Percentiles rank a stretch among this genome's conserved stretches.
phyloP scores from a whole-genome alignment of 192 early-diverging fungal species.

The Helicostylum pulchrum region DNA sequence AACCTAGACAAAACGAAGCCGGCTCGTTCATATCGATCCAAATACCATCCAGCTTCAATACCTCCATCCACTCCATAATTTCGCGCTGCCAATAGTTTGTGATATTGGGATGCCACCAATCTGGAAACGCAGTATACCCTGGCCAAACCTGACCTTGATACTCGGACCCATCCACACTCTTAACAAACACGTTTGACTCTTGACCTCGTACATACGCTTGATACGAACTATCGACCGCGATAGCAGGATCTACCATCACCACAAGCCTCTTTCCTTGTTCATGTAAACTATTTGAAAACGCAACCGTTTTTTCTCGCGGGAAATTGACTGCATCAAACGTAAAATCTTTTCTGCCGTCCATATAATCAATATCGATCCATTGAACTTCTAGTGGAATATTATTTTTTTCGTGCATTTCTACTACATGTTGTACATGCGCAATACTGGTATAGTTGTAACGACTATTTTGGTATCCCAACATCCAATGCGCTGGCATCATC shows the following conservation, averaged over 20 bases:
- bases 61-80: constrained; percentile 30
- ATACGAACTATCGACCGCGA: constrained; percentile 47
- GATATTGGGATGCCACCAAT: constrained; percentile 56
- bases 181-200: constrained; percentile 53
- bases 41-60: constrained; percentile 31
- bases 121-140: constrained; percentile 63
- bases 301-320: constrained; percentile 45
- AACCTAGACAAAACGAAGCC: constrained; percentile 57
- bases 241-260: constrained; percentile 64
- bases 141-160: constrained; percentile 56
- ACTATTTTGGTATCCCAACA: constrained; percentile 32
- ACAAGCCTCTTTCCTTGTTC: constrained; percentile 50
- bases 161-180: constrained; percentile 47
- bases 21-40: constrained; percentile 79
- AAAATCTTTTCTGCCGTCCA: constrained; percentile 60
- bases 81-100: constrained; percentile 46
- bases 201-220: constrained; percentile 49
- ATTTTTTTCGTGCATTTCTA: too few relatives aligned
- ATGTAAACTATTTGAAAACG: constrained; percentile 45
- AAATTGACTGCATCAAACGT: constrained; percentile 54
- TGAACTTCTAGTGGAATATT: not conserved
- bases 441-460: constrained; percentile 54
- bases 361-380: constrained; percentile 75
- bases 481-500: constrained; percentile 40
- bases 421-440: constrained; percentile 39